These are phyloP conservation scores for Hypocreales sp. DNA, from an alignment of 2,329 filamentous ascomycete genomes.

Conservation along the genomic window DNA sequence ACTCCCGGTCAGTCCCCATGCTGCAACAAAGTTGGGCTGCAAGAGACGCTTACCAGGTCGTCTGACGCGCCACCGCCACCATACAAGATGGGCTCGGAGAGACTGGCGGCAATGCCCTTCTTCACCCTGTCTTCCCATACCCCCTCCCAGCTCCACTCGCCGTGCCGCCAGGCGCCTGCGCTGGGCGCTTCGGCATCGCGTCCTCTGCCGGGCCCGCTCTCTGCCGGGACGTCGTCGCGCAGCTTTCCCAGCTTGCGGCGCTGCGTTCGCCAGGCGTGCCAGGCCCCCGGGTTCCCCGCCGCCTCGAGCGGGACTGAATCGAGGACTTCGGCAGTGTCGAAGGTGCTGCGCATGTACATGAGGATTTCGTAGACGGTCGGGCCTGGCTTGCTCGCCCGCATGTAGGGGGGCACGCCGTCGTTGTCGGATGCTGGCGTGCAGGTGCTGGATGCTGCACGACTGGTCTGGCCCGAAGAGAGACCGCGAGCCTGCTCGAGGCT, in stretches of 20 bases:
- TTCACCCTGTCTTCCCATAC: slow-evolving; percentile 87
- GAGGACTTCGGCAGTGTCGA: slow-evolving; percentile 62
- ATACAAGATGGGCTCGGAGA: slow-evolving; percentile 68
- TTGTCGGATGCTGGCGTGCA: slow-evolving; percentile 15
- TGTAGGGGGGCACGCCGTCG: slow-evolving; percentile 19
- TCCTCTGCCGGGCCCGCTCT: neutral
- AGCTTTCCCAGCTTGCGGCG: slow-evolving; percentile 23
- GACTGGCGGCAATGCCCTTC: slow-evolving; percentile 59
- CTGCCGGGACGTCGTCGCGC: slow-evolving; percentile 3
- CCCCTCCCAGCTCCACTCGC: slow-evolving; percentile 95
- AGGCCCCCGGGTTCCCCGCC: slow-evolving; percentile 80
- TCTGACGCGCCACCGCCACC: slow-evolving; percentile 46
- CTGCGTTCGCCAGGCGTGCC: slow-evolving; percentile 81
- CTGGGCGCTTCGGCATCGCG: slow-evolving; percentile 1
- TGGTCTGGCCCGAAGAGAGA: slow-evolving; percentile 10
- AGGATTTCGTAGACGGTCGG: slow-evolving; percentile 53
- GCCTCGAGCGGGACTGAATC: slow-evolving; percentile 68
- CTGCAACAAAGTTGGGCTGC: neutral
- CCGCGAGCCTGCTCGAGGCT: slow-evolving; percentile 21
- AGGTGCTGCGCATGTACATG: slow-evolving; percentile 67
- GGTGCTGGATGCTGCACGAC: slow-evolving; percentile 5
- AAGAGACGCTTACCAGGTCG: slow-evolving; percentile 46
- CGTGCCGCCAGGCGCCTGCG: slow-evolving; percentile 28
- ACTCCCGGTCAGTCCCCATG: neutral
- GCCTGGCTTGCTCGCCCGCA: slow-evolving; percentile 23